These are phyloP conservation scores for Lepiota subincarnata DNA, from an alignment of 768 basidiomycete genomes.

Conservation along the genomic window DNA sequence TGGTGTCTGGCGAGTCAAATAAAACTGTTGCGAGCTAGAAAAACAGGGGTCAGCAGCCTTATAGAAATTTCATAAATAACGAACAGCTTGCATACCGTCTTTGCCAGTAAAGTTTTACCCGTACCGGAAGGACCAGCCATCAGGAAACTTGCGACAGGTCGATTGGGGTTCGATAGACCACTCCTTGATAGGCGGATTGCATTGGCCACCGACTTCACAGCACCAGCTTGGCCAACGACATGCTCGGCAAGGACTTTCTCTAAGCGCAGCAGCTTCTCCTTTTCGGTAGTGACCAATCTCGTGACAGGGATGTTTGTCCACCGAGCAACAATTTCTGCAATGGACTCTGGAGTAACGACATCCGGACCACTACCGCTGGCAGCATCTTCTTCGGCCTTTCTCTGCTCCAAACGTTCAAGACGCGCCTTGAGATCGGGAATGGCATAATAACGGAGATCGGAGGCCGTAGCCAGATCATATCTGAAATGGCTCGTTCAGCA, in stretches of 20 bases:
- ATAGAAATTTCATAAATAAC: neutral
- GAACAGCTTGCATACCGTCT: constrained; percentile 59
- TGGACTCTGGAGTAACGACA: constrained; percentile 80
- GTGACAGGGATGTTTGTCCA: constrained; percentile 95
- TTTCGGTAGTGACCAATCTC: constrained; percentile 81
- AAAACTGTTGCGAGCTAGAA: constrained; percentile 78
- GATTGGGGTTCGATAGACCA: constrained; percentile 83
- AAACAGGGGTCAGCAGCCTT: constrained; percentile 7
- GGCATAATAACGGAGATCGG: constrained; percentile 88
- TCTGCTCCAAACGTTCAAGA: constrained; percentile 66
- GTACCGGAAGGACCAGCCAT: constrained; percentile 92
- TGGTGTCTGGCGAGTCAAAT: constrained; percentile 87
- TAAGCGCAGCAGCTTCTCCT: constrained; percentile 83
- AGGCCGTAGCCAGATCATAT: constrained; percentile 71
- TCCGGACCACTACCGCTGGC: constrained; percentile 54
- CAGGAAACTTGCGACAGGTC: constrained; percentile 90
- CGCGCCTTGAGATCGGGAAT: constrained; percentile 81
- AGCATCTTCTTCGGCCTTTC: constrained; percentile 68
- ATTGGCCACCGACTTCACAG: constrained; percentile 89
- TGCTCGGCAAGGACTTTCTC: constrained; percentile 74
- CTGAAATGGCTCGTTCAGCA: constrained; percentile 28
- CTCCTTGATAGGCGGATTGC: constrained; percentile 90
- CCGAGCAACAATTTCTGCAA: constrained; percentile 89
- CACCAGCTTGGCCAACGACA: constrained; percentile 89
- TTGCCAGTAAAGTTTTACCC: constrained; percentile 86